A percentile compares a stretch with the other conserved stretches of the same genome.
Conservation (phyloP, 2,329 filamentous ascomycete genomes). For the Stromatinia cepivora region DNA sequence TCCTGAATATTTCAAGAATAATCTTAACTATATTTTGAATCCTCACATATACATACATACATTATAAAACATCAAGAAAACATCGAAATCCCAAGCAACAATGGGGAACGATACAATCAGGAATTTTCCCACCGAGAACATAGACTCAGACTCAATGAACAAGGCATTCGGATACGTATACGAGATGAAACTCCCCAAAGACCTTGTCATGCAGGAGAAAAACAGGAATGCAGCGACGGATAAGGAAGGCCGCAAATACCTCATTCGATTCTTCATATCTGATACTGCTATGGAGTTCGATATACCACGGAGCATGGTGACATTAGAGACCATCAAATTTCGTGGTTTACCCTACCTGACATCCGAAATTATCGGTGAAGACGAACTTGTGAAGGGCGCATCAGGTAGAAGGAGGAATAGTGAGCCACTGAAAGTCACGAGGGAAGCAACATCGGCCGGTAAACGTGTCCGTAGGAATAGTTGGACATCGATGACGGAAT, state of each 20-base stretch:
- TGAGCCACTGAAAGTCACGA: no score
- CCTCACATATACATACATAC: not conserved
- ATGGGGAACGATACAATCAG: not conserved
- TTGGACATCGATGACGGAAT: no score
- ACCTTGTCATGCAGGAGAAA: not conserved
- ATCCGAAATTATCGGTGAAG: no score
- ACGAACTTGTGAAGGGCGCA: no score
- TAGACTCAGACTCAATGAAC: not conserved
- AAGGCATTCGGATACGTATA: not conserved
- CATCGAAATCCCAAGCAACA: not conserved
- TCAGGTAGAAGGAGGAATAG: no score
- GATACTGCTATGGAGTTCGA: no score
- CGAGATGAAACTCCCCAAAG: not conserved
- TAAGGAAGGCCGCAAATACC: fast-evolving
- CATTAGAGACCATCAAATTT: no score
- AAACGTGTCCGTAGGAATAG: no score
- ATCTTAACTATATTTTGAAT: not conserved
- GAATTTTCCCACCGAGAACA: not conserved
- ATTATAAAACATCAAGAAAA: not conserved
- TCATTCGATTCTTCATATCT: not conserved
- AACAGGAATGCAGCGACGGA: fast-evolving
- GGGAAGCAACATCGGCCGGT: no score
- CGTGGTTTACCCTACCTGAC: no score
- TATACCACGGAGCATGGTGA: no score
- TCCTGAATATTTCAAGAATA: not conserved